Base-by-base conservation (phyloP, 768 basidiomycete genomes). In the Phanerochaete carnosa region DNA sequence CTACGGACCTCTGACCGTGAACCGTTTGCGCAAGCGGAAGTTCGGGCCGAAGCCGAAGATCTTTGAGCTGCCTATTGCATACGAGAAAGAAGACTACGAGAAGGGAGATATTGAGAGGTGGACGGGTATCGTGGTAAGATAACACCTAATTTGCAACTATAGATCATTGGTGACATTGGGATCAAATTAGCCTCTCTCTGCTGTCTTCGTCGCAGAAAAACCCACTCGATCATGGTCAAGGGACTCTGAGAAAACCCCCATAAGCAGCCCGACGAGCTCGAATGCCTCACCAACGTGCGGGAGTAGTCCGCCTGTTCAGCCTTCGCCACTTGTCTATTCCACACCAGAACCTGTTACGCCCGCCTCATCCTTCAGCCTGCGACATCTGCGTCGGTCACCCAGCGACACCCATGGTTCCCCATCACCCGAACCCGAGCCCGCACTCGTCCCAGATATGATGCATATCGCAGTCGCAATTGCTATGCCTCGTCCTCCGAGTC, bases 391-490 rank as follows among this genome's bases (percentile, higher is more conserved):
- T 26, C 54, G 32, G 13, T 37, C 54, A 23, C 54, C 51, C n/a
- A n/a, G n/a, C n/a, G n/a, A n/a, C n/a, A 23, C 46, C 6, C 47
- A 19, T 4, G 33, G 23, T 16, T 26, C 32, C 11, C 11, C 26
- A 2, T 16, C 26, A 19, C 22, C 26, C 30, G 19, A 22, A 19
- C 46, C 13, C 33, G 37, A 43, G 33, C 3, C 30, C 16, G 16
- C 58, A 7, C 32, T 11, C 25, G 51, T 30, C 35, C 43, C 49
- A 5, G 59, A 53, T 16, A 43, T 12, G 23, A 35, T 60, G 53
- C 59, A 55, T n/a, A 28, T 60, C 5, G 52, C 59, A 6, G 59
- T 60, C 19, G 59, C 59, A 2, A 60, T 60, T 28, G 59, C 59
- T 1, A 60, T 60, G 59, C 59, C 59, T 2, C 32, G 53, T 3